Evolutionary conservation across 2,329 filamentous ascomycete species (phyloP).

Genomic region (Hymenoscyphus occultus): DNA sequence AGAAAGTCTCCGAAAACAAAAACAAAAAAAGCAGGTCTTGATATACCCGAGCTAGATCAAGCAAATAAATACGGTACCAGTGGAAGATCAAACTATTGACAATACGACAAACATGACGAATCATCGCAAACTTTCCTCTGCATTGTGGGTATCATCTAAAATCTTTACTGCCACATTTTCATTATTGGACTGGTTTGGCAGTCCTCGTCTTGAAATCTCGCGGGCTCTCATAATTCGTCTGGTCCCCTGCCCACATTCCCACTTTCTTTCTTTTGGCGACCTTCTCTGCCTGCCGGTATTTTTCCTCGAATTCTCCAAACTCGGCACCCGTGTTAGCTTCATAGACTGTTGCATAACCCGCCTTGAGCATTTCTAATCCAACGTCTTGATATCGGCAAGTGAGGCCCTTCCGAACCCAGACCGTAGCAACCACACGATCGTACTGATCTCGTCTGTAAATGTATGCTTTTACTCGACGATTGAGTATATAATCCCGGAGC

Average conservation of each 20-base stretch:
- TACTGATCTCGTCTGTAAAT: slow-evolving; percentile 89
- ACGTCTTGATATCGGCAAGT: slow-evolving; percentile 67
- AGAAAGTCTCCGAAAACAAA: neutral
- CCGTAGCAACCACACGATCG: slow-evolving; percentile 83
- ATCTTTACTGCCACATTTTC: slow-evolving; percentile 24
- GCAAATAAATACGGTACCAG: neutral
- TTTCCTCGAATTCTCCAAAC: slow-evolving; percentile 69
- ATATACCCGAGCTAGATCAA: neutral
- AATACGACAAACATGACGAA: neutral
- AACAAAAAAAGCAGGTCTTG: neutral
- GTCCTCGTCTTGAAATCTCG: slow-evolving; percentile 75
- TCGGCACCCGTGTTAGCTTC: slow-evolving; percentile 88
- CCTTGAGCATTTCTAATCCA: slow-evolving; percentile 83
- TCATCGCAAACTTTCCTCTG: neutral
- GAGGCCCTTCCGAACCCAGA: slow-evolving; percentile 64
- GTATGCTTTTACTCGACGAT: slow-evolving; percentile 74
- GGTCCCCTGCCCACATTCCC: slow-evolving; percentile 73
- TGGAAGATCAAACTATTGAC: neutral
- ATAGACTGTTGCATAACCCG: slow-evolving; percentile 84
- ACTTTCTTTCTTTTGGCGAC: slow-evolving; percentile 61
- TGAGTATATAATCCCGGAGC: slow-evolving; percentile 69
- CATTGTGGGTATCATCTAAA: slow-evolving; percentile 18
- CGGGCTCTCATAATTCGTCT: slow-evolving; percentile 72
- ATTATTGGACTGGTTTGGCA: slow-evolving; percentile 31
- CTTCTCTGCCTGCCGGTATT: slow-evolving; percentile 65